Evolutionary conservation across 139 green algal species (phyloP), one percentile per base, ranked within the genome.

Genomic region (Closterium sp.): DNA sequence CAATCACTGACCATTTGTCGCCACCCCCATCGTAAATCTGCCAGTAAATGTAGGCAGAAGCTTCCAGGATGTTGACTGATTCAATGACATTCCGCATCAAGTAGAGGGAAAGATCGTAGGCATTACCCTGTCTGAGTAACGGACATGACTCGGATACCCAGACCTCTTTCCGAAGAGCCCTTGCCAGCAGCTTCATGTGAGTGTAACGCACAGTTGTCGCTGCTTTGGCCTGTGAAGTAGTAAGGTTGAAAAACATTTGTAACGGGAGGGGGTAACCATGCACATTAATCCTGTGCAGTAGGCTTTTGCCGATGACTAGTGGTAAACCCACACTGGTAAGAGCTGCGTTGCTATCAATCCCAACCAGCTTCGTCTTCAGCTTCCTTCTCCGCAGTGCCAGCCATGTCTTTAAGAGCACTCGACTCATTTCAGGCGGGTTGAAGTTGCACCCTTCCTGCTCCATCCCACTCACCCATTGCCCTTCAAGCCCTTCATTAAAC

Each of bases 361-460:
- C 55, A 2, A 28, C 55, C 12, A 76, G 55, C 12, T 76, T 76
- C 9, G 55, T 76, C 55, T 76, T 76, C 16, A 94, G 43, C 2
- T 84, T 86, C 25, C 23, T 90, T 28, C 33, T 32, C 23, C 86
- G 19, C 92, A 94, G 90, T 10, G 2, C n/a, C 21, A 19, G 32
- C 3, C 33, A 16, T 36, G 89, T 35, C 86, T 85, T 86, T 34
- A 32, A 6, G 21, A 95, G 31, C 19, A 95, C 88, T 16, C 64
- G 85, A 34, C 85, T 69, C 88, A 94, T 93, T 2, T 84, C 36
- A 2, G 30, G 10, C 28, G 85, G 5, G 19, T 69, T 36, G 85
- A 94, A 95, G 66, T 93, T 93, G 86, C 93, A 95, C 3, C 93
- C 93, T 69, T 95, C 93, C 87, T 95, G 93, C 85, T 87, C 90